Base-by-base conservation (phyloP, 495 filamentous ascomycete species). In the Penicillium daleae region DNA sequence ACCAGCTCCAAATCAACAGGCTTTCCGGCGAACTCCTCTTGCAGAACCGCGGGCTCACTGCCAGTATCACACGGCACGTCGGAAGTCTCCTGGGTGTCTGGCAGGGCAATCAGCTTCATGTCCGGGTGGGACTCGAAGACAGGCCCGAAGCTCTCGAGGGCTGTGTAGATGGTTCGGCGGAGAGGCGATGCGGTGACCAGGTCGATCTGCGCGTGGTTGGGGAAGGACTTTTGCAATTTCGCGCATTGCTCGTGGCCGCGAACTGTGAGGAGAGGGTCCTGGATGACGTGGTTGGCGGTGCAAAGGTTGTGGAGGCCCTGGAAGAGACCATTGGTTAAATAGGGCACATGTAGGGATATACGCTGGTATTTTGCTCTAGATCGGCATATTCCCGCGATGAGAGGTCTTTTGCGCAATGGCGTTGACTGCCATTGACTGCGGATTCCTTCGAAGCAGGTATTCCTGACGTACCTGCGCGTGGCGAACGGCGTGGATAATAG, bases 261-360 rank as follows among this genome's bases (percentile, higher is more conserved):
- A 5, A 85, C 78, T 15, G 94, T 97, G 35, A 98, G 86, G 58
- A 84, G 75, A 3, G 94, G 92, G 67, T 98, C 94, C 17, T 70
- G 87, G 48, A 96, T 79, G 60, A 77, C 71, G 69, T 96, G 88
- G 79, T 93, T 92, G 44, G 78, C 85, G n/a, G 70, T 67, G 59
- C 66, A 79, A 69, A 96, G 85, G 78, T 98, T 97, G 82, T 97
- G 93, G 69, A 85, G 80, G 74, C 92, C 93, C 82, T 96, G 48
- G 17, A 17, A n/a, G 37, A 10, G 22, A 4, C 32, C 27, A 49
- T 29, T n/a, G 31, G 26, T 70, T 56, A 66, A 57, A 10, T 57
- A 19, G 52, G 13, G 49, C 44, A 37, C 1, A 21, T 37, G 0
- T 8, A 27, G 13, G 3, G 17, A 39, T 46, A 31, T 15, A 55